These are phyloP conservation scores for Poteriospumella lacustris DNA, from an alignment of 108 stramenopile genomes.

Conservation along the genomic window DNA sequence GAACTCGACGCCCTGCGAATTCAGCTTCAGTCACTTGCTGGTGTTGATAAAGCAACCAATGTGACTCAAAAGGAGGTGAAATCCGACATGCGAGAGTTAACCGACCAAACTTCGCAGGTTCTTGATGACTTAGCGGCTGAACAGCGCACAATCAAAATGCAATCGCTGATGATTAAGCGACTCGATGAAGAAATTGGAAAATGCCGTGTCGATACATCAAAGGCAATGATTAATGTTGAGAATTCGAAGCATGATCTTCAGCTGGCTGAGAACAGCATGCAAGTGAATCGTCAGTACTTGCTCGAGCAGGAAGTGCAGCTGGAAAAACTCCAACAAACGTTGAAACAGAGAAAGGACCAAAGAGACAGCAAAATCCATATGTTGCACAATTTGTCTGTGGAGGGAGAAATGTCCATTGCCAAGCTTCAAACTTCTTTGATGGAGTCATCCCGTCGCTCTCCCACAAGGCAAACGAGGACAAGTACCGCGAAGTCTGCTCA, in stretches of 20 bases:
- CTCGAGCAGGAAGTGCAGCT: not conserved
- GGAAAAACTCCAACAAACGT: not conserved
- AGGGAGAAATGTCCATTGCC: not conserved
- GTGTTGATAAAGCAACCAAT: not conserved
- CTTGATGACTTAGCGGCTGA: not conserved
- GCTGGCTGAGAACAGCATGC: not conserved
- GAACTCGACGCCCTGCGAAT: not conserved
- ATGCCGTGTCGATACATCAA: not conserved
- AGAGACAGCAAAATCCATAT: constrained; percentile 1
- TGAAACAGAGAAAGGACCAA: constrained; percentile 4
- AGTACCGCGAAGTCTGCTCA: no score
- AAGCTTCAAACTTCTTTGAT: not conserved
- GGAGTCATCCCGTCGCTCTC: not conserved
- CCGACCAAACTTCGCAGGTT: not conserved
- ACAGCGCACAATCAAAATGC: constrained; percentile 19
- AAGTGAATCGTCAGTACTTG: not conserved
- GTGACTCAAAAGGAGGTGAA: not conserved
- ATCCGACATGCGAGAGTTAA: not conserved
- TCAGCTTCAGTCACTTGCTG: not conserved
- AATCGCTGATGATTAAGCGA: constrained; percentile 3
- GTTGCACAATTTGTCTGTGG: not conserved
- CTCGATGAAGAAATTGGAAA: not conserved
- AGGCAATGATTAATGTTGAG: not conserved
- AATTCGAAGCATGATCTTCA: not conserved
- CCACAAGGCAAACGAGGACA: no score